phyloP scores from a whole-genome alignment of 805 yeast species.

The Zygosaccharomyces siamensis region DNA sequence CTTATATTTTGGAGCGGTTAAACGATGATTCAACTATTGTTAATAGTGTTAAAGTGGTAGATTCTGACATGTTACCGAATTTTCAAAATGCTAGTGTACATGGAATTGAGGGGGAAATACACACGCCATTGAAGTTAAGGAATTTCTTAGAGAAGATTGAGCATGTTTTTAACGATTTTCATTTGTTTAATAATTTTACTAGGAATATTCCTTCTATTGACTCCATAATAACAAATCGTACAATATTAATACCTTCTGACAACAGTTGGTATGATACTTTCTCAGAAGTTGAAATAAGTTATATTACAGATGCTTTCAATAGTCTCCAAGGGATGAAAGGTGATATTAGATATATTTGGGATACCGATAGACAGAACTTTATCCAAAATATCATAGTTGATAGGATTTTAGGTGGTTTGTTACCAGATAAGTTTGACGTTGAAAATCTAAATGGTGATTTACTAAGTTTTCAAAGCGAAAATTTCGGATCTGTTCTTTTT shows the following conservation, averaged over 20 bases:
- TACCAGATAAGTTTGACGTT: constrained; percentile 10
- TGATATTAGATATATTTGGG: constrained; percentile 19
- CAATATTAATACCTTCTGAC: constrained; percentile 47
- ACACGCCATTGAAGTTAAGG: constrained; percentile 35
- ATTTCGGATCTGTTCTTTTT: constrained; percentile 35
- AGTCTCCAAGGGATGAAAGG: constrained; percentile 10
- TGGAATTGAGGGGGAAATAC: constrained; percentile 49
- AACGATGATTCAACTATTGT: constrained; percentile 29
- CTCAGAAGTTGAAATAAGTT: constrained; percentile 43
- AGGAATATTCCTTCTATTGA: constrained; percentile 8
- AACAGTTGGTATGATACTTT: constrained; percentile 29
- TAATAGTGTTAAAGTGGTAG: constrained; percentile 41
- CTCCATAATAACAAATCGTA: constrained; percentile 32
- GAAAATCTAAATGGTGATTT: constrained; percentile 29
- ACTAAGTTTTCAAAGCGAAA: constrained; percentile 20
- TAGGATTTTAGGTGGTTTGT: constrained; percentile 45
- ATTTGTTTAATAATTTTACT: constrained; percentile 8
- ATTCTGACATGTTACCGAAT: constrained; percentile 52
- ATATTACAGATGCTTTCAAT: constrained; percentile 33
- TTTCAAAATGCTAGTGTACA: constrained; percentile 64
- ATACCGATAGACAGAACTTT: constrained; percentile 15
- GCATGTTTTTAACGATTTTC: constrained; percentile 2
- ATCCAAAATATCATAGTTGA: constrained; percentile 35
- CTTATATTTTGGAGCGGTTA: constrained; percentile 18
- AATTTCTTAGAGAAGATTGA: constrained; percentile 31